Percentiles rank a stretch among this genome's conserved stretches.
Conservation (phyloP, 192 early-diverging fungal species). For the Coemansia sp. region DNA sequence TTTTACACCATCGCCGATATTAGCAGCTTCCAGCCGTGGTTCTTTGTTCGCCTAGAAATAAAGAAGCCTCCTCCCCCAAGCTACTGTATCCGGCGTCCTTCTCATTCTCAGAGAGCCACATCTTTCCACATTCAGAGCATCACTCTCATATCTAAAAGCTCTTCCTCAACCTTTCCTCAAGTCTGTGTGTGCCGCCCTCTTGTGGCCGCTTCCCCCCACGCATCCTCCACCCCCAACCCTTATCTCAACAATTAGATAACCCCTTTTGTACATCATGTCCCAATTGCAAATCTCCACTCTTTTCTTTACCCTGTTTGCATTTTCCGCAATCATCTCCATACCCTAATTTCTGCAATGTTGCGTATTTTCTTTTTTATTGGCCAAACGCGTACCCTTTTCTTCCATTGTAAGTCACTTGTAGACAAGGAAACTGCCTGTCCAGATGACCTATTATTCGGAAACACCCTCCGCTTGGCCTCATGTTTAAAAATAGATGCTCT, state of each 20-base stretch:
- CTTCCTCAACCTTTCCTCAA: no score
- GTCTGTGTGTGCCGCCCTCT: background rate
- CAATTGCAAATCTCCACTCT: slow-evolving; percentile 4
- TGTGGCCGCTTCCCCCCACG: background rate
- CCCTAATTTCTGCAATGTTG: background rate
- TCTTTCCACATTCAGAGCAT: no score
- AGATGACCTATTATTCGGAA: slow-evolving; percentile 9
- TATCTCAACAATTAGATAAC: slow-evolving; percentile 1
- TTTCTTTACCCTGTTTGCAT: background rate
- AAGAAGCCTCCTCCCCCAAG: no score
- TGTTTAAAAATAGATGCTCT: slow-evolving; percentile 9
- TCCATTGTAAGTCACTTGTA: slow-evolving; percentile 1
- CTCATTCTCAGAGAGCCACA: no score
- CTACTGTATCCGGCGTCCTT: no score
- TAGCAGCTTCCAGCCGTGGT: no score
- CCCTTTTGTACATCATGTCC: background rate
- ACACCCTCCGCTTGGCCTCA: background rate
- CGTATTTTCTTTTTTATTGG: background rate
- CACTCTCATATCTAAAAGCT: no score
- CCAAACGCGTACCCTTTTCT: background rate
- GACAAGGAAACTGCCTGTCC: slow-evolving; percentile 1
- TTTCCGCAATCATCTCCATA: background rate
- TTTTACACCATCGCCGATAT: no score
- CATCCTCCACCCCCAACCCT: background rate
- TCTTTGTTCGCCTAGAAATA: no score